Evolutionary conservation across 139 green algal genomes (phyloP), one percentile per base, ranked within the genome.

Genomic region (Chlorella sp.): DNA sequence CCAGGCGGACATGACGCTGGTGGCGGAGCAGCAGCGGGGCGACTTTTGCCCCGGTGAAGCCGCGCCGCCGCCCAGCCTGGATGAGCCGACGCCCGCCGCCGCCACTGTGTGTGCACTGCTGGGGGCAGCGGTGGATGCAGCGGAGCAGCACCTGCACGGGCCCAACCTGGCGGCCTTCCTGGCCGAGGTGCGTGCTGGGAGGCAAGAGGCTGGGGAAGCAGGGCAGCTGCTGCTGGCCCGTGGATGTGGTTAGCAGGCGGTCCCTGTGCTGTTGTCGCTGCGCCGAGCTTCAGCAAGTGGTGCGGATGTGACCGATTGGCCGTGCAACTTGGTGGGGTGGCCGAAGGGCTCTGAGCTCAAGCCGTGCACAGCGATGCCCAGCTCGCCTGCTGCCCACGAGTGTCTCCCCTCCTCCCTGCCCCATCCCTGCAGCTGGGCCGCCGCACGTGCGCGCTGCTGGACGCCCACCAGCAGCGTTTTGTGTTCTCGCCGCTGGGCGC

Each of bases 1-100:
- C 8, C 90, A 94, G 89, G 48, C 90, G 46, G 91, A 94, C 67
- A 76, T 76, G 24, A 90, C 88, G 44, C 84, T 96, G 83, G 58
- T 32, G 3, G 78, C 67, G 22, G 89, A 94, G 88, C 93, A 96
- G 84, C 76, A 83, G 40, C 80, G 80, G 14, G 68, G 85, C 4
- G 93, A 96, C 73, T 95, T 95, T 76, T 80, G 75, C 44, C 92
- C 93, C 0, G 72, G 70, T 20, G 90, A 90, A 51, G 88, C 84
- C 32, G 85, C 36, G 30, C 40, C 85, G 14, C 78, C 82, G 43
- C 85, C 54, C 34, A 72, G 78, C 58, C 85, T 95, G 58, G 92
- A 95, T 41, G 74, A 56, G 13, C 92, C 93, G 41, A 96, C 92
- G 0, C 75, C 88, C 24, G 93, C 93, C 2, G 94, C 90, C 81